Evolutionary conservation across 2,329 filamentous ascomycete species (phyloP).

Genomic region (Hortaea sp.): DNA sequence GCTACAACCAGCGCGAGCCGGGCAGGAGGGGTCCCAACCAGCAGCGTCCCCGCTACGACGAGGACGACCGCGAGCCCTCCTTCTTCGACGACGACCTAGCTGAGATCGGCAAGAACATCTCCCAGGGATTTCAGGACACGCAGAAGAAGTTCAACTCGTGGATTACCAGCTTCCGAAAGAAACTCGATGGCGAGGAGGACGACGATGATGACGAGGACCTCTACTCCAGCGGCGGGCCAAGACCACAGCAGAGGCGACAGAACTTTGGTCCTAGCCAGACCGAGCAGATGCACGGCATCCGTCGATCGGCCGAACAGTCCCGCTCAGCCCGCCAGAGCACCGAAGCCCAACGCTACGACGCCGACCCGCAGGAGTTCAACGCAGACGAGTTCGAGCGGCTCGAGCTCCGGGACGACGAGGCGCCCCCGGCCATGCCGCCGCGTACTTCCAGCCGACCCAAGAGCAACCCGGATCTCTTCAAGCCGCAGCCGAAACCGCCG

Average conservation of each 20-base stretch:
- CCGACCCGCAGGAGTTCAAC: slow-evolving; percentile 78
- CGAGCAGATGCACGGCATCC: slow-evolving; percentile 30
- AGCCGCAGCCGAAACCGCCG: slow-evolving; percentile 47
- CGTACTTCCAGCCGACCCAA: slow-evolving; percentile 51
- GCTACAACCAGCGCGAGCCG: slow-evolving; percentile 27
- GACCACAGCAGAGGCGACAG: slow-evolving; percentile 22
- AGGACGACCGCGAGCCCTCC: slow-evolving; percentile 64
- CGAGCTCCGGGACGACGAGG: slow-evolving; percentile 53
- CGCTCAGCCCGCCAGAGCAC: slow-evolving; percentile 52
- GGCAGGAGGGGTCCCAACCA: slow-evolving; percentile 26
- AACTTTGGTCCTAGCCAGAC: slow-evolving; percentile 27
- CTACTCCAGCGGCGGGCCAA: slow-evolving; percentile 25
- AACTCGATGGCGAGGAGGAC: slow-evolving; percentile 77
- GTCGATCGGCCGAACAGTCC: slow-evolving; percentile 17
- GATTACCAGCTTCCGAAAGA: slow-evolving; percentile 87
- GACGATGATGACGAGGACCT: slow-evolving; percentile 46
- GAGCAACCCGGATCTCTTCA: slow-evolving; percentile 73
- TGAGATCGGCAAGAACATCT: slow-evolving; percentile 82
- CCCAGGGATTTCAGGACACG: slow-evolving; percentile 89
- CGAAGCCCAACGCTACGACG: slow-evolving; percentile 87
- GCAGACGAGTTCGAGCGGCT: slow-evolving; percentile 69
- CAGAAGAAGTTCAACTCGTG: slow-evolving; percentile 87
- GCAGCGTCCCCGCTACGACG: slow-evolving; percentile 40
- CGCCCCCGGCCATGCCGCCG: slow-evolving; percentile 35
- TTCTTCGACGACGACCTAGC: slow-evolving; percentile 96